Evolutionary conservation across 2,329 filamentous ascomycete genomes (phyloP).

Genomic region (Sporothrix inflata): DNA sequence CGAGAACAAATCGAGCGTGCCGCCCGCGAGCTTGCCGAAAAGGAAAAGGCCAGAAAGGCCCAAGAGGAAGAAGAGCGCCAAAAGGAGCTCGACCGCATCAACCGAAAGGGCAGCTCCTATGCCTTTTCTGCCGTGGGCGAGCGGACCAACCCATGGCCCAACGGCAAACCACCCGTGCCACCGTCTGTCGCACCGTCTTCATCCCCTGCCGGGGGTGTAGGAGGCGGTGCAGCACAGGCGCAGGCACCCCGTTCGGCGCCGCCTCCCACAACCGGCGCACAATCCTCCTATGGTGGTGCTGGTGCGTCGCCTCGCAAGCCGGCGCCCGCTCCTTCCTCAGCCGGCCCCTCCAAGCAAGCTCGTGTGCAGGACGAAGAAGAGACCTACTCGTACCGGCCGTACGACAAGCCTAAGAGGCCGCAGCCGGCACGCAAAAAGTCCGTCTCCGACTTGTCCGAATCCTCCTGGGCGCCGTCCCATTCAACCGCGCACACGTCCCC

Average conservation of each 20-base stretch:
- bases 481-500: constrained; percentile 84
- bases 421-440: constrained; percentile 58
- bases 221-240: constrained; percentile 36
- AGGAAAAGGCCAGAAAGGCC: constrained; percentile 39
- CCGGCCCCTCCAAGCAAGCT: constrained; percentile 48
- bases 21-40: constrained; percentile 43
- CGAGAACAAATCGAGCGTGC: constrained; percentile 47
- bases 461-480: constrained; percentile 82
- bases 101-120: constrained; percentile 56
- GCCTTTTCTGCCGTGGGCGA: constrained; percentile 69
- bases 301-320: constrained; percentile 41
- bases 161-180: constrained; percentile 54
- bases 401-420: constrained; percentile 67
- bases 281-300: constrained; percentile 20
- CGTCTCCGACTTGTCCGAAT: constrained; percentile 76
- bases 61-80: constrained; percentile 39
- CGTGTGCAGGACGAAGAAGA: constrained; percentile 55
- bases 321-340: constrained; percentile 58
- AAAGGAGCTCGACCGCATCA: constrained; percentile 28
- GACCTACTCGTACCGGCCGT: constrained; percentile 74
- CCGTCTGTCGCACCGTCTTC: constrained; percentile 38
- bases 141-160: constrained; percentile 71
- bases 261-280: constrained; percentile 19
- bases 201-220: constrained; percentile 29
- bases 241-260: constrained; percentile 38